Percentiles rank a stretch among this genome's conserved stretches.
These are phyloP conservation scores for Phylloporus sp. DNA, from an alignment of 768 basidiomycete genomes.

Conservation along the genomic window DNA sequence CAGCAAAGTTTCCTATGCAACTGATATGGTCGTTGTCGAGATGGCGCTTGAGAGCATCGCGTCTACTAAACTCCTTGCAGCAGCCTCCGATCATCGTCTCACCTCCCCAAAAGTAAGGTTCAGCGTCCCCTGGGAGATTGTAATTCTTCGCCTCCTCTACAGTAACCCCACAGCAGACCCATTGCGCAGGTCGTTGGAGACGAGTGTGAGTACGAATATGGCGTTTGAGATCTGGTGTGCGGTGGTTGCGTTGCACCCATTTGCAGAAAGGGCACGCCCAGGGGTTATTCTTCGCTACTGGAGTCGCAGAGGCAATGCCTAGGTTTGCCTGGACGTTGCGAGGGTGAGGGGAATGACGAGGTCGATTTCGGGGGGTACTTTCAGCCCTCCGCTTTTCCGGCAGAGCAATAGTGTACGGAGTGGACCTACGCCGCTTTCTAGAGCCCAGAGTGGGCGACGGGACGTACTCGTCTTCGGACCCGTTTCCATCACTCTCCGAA, in stretches of 20 bases:
- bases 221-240: constrained; percentile 55
- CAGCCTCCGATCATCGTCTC: constrained; percentile 36
- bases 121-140: constrained; percentile 17
- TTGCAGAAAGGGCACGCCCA: constrained; percentile 45
- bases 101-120: constrained; percentile 26
- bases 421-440: constrained; percentile 32
- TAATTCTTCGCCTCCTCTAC: constrained; percentile 22
- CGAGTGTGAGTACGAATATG: constrained; percentile 52
- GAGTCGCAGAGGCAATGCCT: constrained; percentile 14
- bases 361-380: constrained; percentile 17
- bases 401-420: constrained; percentile 3
- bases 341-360: constrained; percentile 34
- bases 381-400: constrained; percentile 7
- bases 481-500: constrained; percentile 36
- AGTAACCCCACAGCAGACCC: constrained; percentile 36
- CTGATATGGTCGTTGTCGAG: constrained; percentile 33
- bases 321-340: constrained; percentile 43
- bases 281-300: constrained; percentile 29
- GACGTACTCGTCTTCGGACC: constrained; percentile 42
- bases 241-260: constrained; percentile 45
- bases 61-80: constrained; percentile 34
- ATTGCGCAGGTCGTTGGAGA: constrained; percentile 31
- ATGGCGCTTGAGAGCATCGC: constrained; percentile 39
- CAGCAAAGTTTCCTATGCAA: constrained; percentile 31
- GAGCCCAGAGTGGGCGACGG: constrained; percentile 34